Evolutionary conservation across 768 basidiomycete genomes (phyloP).

Genomic region (Auricularia heimuer): DNA sequence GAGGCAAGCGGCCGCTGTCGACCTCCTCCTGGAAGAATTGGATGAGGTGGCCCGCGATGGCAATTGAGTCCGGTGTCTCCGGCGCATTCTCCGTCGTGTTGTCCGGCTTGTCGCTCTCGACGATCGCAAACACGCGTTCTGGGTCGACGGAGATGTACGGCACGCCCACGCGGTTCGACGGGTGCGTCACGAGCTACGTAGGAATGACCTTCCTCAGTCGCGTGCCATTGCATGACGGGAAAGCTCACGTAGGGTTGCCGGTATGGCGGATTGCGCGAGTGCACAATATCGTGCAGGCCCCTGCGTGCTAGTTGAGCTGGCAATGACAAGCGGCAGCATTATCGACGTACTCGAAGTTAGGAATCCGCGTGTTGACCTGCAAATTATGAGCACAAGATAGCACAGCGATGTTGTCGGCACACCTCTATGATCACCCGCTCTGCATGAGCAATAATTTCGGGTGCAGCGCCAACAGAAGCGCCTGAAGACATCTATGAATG

Average conservation of each 20-base stretch:
- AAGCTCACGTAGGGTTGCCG: constrained; percentile 16
- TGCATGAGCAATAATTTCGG: constrained; percentile 18
- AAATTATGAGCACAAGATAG: no score
- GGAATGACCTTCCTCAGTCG: no score
- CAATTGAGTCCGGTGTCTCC: constrained; percentile 11
- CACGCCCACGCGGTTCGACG: constrained; percentile 16
- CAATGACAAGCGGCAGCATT: no score
- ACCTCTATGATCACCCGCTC: constrained; percentile 20
- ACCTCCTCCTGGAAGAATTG: constrained; percentile 18
- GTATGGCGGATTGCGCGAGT: constrained; percentile 16
- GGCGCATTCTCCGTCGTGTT: constrained; percentile 16
- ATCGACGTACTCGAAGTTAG: constrained; percentile 10
- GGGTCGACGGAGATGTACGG: constrained; percentile 17
- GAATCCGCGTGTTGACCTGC: constrained; percentile 19
- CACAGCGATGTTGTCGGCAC: no score
- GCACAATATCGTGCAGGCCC: constrained; percentile 20
- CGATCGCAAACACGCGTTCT: constrained; percentile 17
- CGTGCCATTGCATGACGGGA: no score
- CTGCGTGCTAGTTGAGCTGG: no score
- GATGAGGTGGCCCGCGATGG: constrained; percentile 17
- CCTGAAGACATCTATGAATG: neutral
- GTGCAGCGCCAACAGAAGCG: constrained; percentile 20
- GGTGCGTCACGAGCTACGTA: constrained; percentile 10
- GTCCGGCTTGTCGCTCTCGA: constrained; percentile 17
- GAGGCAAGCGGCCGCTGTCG: constrained; percentile 15